Evolutionary conservation across 1,284 basidiomycete species (phyloP).

Genomic region (Irpex sp.): DNA sequence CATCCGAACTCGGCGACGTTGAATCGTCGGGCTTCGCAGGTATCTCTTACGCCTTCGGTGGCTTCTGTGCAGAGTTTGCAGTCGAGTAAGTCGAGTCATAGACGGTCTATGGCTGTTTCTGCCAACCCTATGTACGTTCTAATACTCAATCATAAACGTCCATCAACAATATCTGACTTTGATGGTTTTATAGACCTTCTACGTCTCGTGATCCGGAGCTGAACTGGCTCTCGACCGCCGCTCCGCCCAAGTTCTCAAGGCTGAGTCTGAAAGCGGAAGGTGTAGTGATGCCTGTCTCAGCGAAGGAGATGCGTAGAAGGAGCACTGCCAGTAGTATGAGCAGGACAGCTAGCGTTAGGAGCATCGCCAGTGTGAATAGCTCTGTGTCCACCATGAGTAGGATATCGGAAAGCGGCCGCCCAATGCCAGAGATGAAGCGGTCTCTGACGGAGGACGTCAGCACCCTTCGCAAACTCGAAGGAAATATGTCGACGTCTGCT

Average conservation of each 20-base stretch:
- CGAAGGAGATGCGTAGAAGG: slow-evolving; percentile 17
- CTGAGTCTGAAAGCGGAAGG: slow-evolving; percentile 31
- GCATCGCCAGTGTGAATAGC: slow-evolving; percentile 1
- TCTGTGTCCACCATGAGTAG: neutral
- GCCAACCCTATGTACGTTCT: neutral
- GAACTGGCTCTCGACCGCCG: slow-evolving; percentile 36
- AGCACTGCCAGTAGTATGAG: slow-evolving; percentile 5
- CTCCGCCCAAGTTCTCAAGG: slow-evolving; percentile 40
- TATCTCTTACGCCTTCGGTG: neutral
- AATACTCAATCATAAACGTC: neutral
- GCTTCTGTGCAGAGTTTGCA: neutral
- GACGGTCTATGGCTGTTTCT: neutral
- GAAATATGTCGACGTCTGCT: neutral
- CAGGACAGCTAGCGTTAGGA: neutral
- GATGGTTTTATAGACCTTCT: slow-evolving; percentile 9
- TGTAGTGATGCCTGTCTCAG: slow-evolving; percentile 41
- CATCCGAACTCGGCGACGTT: neutral
- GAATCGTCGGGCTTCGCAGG: neutral
- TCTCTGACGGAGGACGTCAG: neutral
- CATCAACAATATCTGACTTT: neutral
- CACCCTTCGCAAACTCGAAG: neutral
- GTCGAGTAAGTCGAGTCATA: neutral
- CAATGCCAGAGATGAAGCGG: neutral
- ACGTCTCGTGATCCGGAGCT: slow-evolving; percentile 19
- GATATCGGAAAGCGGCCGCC: neutral